Percentiles rank a stretch among this genome's conserved stretches.
phyloP scores from a whole-genome alignment of 371 early-diverging fungal genomes.

The Mortierella sp. region DNA sequence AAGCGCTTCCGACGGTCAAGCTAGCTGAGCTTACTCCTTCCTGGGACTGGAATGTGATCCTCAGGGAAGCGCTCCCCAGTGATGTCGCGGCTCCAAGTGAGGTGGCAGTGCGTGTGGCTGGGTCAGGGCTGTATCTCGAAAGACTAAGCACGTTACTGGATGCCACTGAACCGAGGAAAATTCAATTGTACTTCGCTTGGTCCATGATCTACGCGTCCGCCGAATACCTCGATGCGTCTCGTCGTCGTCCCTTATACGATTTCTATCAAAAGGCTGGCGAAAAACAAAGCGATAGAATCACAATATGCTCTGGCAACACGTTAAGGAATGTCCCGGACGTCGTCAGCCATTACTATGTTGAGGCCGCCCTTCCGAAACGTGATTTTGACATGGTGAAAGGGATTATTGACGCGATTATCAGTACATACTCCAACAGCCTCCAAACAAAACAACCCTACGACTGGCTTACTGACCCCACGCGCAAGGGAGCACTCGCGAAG shows the following conservation, averaged over 20 bases:
- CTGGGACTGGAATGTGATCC: constrained; percentile 59
- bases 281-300: constrained; percentile 49
- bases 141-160: constrained; percentile 53
- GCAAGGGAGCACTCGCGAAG: constrained; percentile 60
- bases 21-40: constrained; percentile 49
- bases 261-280: constrained; percentile 48
- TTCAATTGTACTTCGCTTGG: constrained; percentile 63
- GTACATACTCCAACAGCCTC: constrained; percentile 53
- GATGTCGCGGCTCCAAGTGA: constrained; percentile 37
- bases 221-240: constrained; percentile 30
- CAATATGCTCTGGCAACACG: constrained; percentile 55
- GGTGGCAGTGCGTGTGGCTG: constrained; percentile 54
- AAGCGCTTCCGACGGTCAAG: constrained; percentile 49
- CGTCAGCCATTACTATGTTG: constrained; percentile 65
- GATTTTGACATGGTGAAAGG: constrained; percentile 40
- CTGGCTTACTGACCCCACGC: constrained; percentile 67
- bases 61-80: constrained; percentile 53
- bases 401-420: constrained; percentile 55
- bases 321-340: constrained; percentile 57
- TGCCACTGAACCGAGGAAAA: constrained; percentile 31
- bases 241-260: constrained; percentile 47
- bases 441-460: constrained; percentile 53
- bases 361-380: constrained; percentile 51
- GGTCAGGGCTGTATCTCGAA: constrained; percentile 51
- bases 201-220: constrained; percentile 37